These are phyloP conservation scores for Turnera subulata DNA, from an alignment of 345 rosid species.

Conservation along the genomic window DNA sequence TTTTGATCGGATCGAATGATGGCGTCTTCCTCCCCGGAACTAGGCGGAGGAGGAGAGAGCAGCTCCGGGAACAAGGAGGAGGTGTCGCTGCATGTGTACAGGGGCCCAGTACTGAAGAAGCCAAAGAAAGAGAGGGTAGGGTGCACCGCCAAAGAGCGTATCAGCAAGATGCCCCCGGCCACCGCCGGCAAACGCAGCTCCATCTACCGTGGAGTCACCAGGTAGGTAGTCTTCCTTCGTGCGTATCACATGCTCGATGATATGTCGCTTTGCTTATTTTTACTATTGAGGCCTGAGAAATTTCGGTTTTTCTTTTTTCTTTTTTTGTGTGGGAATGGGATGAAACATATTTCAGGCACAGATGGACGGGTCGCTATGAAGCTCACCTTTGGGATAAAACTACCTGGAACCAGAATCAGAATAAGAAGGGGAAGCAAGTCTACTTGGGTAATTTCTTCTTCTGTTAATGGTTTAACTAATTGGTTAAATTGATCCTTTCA, in stretches of 20 bases:
- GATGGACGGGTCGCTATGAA: constrained; percentile 99
- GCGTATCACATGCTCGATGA: too few species aligned
- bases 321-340: not conserved
- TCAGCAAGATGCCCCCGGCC: constrained; percentile 96
- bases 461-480: too few species aligned
- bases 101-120: constrained; percentile 61
- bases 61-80: constrained; percentile 48
- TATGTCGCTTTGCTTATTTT: too few species aligned
- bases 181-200: constrained; percentile 99
- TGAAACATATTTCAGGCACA: constrained; percentile 59
- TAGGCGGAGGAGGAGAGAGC: constrained; percentile 46
- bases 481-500: too few species aligned
- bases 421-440: constrained; percentile 98
- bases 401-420: constrained; percentile 98
- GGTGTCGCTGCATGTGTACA: constrained; percentile 62
- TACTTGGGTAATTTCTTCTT: not conserved
- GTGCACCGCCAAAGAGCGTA: constrained; percentile 97
- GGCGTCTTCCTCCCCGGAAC: constrained; percentile 91
- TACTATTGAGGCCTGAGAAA: too few species aligned
- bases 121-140: constrained; percentile 88
- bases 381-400: constrained; percentile 99
- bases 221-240: constrained; percentile 29
- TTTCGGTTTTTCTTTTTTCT: not conserved
- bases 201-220: constrained; percentile 98
- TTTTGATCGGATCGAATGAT: constrained; percentile 21